Percentiles rank a stretch among this genome's conserved stretches.
Conservation (phyloP, 805 yeast species). For the Spathaspora sp. region DNA sequence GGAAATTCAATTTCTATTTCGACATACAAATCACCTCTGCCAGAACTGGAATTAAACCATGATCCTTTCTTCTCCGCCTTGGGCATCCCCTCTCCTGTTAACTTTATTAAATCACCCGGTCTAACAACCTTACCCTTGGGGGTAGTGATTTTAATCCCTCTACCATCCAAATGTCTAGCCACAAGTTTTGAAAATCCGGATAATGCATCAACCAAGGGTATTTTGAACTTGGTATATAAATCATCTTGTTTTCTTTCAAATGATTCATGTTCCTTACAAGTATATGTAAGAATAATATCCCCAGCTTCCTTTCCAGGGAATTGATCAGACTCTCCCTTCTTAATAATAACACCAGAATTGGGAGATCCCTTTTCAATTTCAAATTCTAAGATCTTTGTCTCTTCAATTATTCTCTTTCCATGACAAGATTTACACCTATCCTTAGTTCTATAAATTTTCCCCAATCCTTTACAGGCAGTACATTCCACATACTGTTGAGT, state of each 20-base stretch:
- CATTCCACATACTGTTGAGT: slow-evolving; percentile 62
- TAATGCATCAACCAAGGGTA: slow-evolving; percentile 78
- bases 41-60: slow-evolving; percentile 26
- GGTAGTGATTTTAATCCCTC: slow-evolving; percentile 59
- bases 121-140: slow-evolving; percentile 78
- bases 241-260: slow-evolving; percentile 63
- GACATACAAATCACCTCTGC: slow-evolving; percentile 68
- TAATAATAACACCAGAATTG: slow-evolving; percentile 55
- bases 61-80: slow-evolving; percentile 23
- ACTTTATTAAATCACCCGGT: slow-evolving; percentile 66
- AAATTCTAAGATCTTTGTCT: slow-evolving; percentile 72
- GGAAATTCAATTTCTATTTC: slow-evolving; percentile 78
- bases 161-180: slow-evolving; percentile 73
- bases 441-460: slow-evolving; percentile 54
- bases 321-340: slow-evolving; percentile 75
- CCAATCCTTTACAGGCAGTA: slow-evolving; percentile 66
- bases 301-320: slow-evolving; percentile 72
- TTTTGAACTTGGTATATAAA: slow-evolving; percentile 53
- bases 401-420: slow-evolving; percentile 60
- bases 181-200: slow-evolving; percentile 72
- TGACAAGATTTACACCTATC: slow-evolving; percentile 76
- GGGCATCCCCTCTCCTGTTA: slow-evolving; percentile 86
- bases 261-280: slow-evolving; percentile 42
- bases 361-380: slow-evolving; percentile 70
- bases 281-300: slow-evolving; percentile 64